These are phyloP conservation scores for Paramecium octaurelia DNA, from an alignment of 73 alveolate species.

Conservation along the genomic window DNA sequence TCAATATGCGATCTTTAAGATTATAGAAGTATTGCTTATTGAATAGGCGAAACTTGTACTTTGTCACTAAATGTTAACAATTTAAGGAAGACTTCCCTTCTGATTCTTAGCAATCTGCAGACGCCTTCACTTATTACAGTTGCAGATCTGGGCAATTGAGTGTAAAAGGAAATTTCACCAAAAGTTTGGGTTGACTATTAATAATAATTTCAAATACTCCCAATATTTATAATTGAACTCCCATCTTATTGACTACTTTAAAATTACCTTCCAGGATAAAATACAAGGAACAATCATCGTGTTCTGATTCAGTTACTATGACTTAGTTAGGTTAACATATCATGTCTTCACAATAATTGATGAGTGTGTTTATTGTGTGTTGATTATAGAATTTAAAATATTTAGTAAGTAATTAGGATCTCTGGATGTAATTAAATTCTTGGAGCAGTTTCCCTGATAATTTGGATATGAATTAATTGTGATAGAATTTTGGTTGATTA, in stretches of 20 bases:
- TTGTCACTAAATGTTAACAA: background rate
- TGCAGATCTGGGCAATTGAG: slow-evolving; percentile 8
- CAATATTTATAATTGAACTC: background rate
- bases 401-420: background rate
- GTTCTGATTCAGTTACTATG: background rate
- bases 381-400: slow-evolving; percentile 16
- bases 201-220: background rate
- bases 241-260: slow-evolving; percentile 1
- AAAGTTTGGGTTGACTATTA: background rate
- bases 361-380: background rate
- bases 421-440: background rate
- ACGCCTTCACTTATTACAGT: slow-evolving; percentile 3
- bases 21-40: background rate
- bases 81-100: background rate
- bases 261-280: slow-evolving; percentile 6
- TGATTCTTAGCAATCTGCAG: background rate
- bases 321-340: background rate
- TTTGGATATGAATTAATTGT: background rate
- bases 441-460: background rate
- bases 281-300: slow-evolving; percentile 34
- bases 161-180: slow-evolving; percentile 31
- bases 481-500: background rate
- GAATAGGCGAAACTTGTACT: background rate
- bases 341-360: background rate
- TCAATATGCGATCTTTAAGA: background rate